Conservation (phyloP, 768 basidiomycete species). For the Lactarius evosmus region DNA sequence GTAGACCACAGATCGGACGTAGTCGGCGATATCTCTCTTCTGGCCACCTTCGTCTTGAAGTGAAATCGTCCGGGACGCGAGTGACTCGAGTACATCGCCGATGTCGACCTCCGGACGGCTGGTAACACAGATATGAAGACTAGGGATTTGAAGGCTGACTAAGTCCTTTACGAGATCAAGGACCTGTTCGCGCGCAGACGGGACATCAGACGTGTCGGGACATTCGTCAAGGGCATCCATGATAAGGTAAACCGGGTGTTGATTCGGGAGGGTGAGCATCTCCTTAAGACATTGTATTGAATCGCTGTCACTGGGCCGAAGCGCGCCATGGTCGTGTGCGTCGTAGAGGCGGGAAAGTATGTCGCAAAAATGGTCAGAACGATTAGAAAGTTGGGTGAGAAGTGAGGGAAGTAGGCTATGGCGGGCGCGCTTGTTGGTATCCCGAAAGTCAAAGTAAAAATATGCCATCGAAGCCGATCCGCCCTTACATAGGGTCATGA, state of each 20-base stretch:
- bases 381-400: not conserved
- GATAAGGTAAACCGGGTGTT: not conserved
- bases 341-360: not conserved
- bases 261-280: not conserved
- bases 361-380: not conserved
- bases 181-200: not conserved
- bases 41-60: not conserved
- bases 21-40: not conserved
- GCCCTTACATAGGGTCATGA: not conserved
- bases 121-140: not conserved
- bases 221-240: slow-evolving; percentile 1
- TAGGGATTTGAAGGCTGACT: not conserved
- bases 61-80: not conserved
- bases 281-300: not conserved
- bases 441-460: not conserved
- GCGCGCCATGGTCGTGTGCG: not conserved
- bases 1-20: not conserved
- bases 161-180: not conserved
- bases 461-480: not conserved
- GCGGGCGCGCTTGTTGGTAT: not conserved
- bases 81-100: not conserved
- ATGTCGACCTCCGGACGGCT: not conserved
- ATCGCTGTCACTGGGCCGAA: not conserved
- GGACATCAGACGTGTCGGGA: not conserved
- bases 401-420: not conserved